phyloP scores from a whole-genome alignment of 352 stramenopile species.

The Pythium phragmitis region DNA sequence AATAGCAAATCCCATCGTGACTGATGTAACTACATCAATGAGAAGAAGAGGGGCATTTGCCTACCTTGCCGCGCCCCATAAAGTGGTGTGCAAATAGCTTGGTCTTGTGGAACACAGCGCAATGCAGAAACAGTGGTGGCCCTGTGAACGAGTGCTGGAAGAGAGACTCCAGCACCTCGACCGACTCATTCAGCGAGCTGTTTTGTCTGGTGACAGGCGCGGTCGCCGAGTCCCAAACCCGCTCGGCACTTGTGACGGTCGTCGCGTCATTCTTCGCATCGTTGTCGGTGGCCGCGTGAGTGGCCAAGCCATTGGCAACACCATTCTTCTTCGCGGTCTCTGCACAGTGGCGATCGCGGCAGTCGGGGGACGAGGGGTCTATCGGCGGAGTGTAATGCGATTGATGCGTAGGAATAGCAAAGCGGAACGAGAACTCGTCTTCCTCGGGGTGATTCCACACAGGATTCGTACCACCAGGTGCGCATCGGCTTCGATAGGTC shows the following conservation, averaged over 20 bases:
- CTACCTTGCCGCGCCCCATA: constrained; percentile 65
- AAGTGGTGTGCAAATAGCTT: constrained; percentile 76
- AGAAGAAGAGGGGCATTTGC: not conserved
- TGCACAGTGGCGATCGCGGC: not conserved
- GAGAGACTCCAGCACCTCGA: constrained; percentile 49
- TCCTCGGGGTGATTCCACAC: constrained; percentile 43
- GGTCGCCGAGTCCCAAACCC: constrained; percentile 43
- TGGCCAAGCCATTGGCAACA: not conserved
- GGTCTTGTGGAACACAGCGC: constrained; percentile 77
- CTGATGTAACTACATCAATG: not conserved
- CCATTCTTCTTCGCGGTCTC: not conserved
- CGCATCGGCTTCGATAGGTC: constrained; percentile 64
- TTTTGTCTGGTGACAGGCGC: not conserved
- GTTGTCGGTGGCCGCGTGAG: not conserved
- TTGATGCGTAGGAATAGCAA: constrained; percentile 72
- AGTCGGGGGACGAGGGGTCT: not conserved
- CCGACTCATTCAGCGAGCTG: constrained; percentile 29
- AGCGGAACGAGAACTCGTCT: constrained; percentile 71
- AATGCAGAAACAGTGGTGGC: constrained; percentile 55
- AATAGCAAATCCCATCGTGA: not conserved
- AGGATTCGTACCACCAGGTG: constrained; percentile 51
- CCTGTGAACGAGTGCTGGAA: constrained; percentile 64
- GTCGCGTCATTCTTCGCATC: not conserved
- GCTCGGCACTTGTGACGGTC: not conserved
- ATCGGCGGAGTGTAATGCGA: constrained; percentile 41